Evolutionary conservation across 352 stramenopile species (phyloP), one percentile per base, ranked within the genome.

Genomic region (Phytophthora melonis): DNA sequence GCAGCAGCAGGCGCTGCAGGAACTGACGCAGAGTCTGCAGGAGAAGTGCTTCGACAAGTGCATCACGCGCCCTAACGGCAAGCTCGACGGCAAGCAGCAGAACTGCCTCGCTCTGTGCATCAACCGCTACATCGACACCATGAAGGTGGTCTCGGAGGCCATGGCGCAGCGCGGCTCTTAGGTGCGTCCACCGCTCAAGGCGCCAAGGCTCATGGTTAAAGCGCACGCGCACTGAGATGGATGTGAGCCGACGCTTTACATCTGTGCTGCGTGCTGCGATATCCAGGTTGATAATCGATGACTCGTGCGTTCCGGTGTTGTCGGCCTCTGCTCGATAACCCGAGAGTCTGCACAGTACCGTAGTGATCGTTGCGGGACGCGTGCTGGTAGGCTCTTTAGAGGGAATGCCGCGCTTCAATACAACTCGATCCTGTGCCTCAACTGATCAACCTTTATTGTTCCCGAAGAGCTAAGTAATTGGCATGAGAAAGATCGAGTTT

Each of bases 21-120:
- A 95, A 69, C 73, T 97, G 72, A 96, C 89, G 58, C 86, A 93
- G 79, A 95, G 88, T 69, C 66, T 97, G 55, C 89, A 96, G 79
- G 88, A 95, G 63, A 97, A 97, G 73, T 97, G 91, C 75, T 97
- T 97, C 68, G 89, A 97, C 81, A 94, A 96, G 79, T 97, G 91
- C 82, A 85, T 97, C 74, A 83, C 88, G 49, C 86, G 78, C 61
- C 80, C 91, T 19, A 89, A 86, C 63, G 86, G 86, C 68, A 95
- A 95, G 80, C 78, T 97, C 43, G 89, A 95, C 75, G 88, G 84
- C 84, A 97, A 97, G 85, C 89, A 97, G 82, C 90, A 97, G 79
- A 95, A 95, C 74, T 97, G 91, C 82, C 71, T 97, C 32, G 87
- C 87, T 58, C 77, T 96, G 53, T 97, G 91, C 74, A 93, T 95